Percentiles rank a stretch among this genome's conserved stretches.
These are phyloP conservation scores for Exophiala oligosperma DNA, from an alignment of 2,329 filamentous ascomycete species.

Conservation along the genomic window DNA sequence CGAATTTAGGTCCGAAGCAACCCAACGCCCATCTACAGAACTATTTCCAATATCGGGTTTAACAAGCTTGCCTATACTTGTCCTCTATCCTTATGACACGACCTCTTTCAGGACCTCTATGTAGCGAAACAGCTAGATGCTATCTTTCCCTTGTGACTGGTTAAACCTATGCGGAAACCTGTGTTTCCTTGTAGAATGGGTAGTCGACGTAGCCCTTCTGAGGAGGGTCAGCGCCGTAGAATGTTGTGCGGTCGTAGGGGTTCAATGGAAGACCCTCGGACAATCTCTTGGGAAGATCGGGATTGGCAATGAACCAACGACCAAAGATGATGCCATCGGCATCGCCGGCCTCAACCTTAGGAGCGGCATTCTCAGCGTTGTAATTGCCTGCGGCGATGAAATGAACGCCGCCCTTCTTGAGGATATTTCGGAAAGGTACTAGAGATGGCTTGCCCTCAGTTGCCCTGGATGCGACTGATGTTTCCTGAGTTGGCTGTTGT, in stretches of 20 bases:
- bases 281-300: conserved; percentile 48
- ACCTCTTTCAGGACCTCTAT: not conserved
- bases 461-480: conserved; percentile 28
- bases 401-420: conserved; percentile 41
- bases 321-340: conserved; percentile 52
- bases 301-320: conserved; percentile 51
- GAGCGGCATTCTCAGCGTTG: conserved; percentile 53
- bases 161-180: conserved; percentile 1
- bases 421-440: conserved; percentile 42
- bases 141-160: too few relatives aligned
- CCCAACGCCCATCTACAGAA: too few relatives aligned
- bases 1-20: too few relatives aligned
- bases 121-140: not conserved
- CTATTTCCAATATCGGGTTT: too few relatives aligned
- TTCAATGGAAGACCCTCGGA: conserved; percentile 34
- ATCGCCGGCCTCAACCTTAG: conserved; percentile 48
- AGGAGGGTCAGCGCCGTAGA: conserved; percentile 25
- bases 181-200: conserved; percentile 32
- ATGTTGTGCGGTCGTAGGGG: conserved; percentile 10
- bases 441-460: conserved; percentile 34
- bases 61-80: not conserved
- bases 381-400: conserved; percentile 53
- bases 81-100: not conserved
- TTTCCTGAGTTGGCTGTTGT: conserved; percentile 6
- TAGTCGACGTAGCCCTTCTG: conserved; percentile 22